Percentiles rank a stretch among this genome's conserved stretches.
Evolutionary conservation across 2,329 filamentous ascomycete species (phyloP).

Genomic region (Ophiocordyceps polyrhachis-furcata): DNA sequence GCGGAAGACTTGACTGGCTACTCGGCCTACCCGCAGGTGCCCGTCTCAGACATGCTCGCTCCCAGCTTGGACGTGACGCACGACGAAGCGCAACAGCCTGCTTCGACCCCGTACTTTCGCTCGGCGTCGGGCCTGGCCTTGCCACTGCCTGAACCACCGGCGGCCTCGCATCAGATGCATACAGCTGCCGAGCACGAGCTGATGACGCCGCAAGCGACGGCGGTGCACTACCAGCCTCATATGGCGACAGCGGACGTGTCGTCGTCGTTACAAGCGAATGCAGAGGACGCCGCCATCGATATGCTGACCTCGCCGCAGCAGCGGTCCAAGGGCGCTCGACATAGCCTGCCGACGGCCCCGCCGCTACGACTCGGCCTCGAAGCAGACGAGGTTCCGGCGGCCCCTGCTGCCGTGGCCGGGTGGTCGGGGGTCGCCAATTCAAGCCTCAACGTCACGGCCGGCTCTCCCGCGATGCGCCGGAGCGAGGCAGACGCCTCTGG

Average conservation of each 20-base stretch:
- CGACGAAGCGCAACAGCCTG: constrained; percentile 5
- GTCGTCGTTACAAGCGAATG: neutral
- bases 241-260: constrained; percentile 1
- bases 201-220: constrained; percentile 5
- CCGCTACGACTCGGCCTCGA: neutral
- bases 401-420: neutral
- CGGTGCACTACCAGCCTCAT: constrained; percentile 5
- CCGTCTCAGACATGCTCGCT: constrained; percentile 11
- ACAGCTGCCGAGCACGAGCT: constrained; percentile 1
- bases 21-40: constrained; percentile 11
- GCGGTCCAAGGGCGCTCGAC: neutral
- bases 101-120: constrained; percentile 11
- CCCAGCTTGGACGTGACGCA: constrained; percentile 5
- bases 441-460: neutral
- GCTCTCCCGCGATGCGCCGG: neutral
- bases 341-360: neutral
- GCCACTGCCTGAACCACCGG: constrained; percentile 8
- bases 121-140: constrained; percentile 9
- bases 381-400: neutral
- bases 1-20: constrained; percentile 5
- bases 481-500: neutral
- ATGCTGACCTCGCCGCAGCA: neutral
- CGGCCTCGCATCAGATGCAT: constrained; percentile 4
- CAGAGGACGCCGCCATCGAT: neutral
- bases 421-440: neutral